Percentiles rank a stretch among this genome's conserved stretches.
phyloP scores from a whole-genome alignment of 2,329 filamentous ascomycete genomes.

The Diaporthe citriasiana region DNA sequence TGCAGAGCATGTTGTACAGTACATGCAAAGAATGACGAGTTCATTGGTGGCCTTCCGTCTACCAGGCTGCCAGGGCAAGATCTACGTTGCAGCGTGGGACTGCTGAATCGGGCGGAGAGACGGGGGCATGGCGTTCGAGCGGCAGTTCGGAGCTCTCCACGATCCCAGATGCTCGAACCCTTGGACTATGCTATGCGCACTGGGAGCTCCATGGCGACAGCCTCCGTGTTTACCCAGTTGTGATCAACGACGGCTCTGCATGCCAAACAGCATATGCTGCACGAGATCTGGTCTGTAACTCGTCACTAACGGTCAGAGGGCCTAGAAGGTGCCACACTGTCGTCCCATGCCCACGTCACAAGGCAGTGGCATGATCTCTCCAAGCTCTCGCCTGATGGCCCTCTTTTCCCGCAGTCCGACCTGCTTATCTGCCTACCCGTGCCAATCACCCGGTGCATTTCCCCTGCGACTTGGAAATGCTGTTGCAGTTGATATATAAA shows the following conservation, averaged over 20 bases:
- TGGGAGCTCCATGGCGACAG: conserved; percentile 8
- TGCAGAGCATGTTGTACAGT: conserved; percentile 3
- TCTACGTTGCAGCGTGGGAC: conserved; percentile 31
- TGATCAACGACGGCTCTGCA: not conserved
- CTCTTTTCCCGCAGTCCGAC: conserved; percentile 21
- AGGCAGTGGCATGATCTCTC: conserved; percentile 41
- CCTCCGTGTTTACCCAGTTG: conserved; percentile 16
- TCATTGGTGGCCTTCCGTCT: conserved; percentile 9
- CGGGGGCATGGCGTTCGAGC: not conserved
- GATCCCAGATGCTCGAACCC: conserved; percentile 9
- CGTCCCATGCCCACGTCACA: conserved; percentile 33
- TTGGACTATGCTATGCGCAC: not conserved
- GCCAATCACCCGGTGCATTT: conserved; percentile 6
- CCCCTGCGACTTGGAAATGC: not conserved
- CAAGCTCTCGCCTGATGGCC: conserved; percentile 36
- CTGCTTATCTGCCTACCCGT: conserved; percentile 18
- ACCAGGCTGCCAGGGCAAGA: conserved; percentile 30
- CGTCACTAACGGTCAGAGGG: conserved; percentile 16
- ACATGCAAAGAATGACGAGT: not conserved
- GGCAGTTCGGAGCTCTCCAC: conserved; percentile 30
- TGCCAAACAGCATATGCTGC: conserved; percentile 11
- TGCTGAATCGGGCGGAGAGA: conserved; percentile 19
- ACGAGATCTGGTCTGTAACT: conserved; percentile 11
- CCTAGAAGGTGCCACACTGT: conserved; percentile 19
- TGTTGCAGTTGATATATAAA: conserved; percentile 29